A percentile compares a stretch with the other conserved stretches of the same genome.
phyloP scores from a whole-genome alignment of 176 grass and related monocot species.

The Paspalum notatum region DNA sequence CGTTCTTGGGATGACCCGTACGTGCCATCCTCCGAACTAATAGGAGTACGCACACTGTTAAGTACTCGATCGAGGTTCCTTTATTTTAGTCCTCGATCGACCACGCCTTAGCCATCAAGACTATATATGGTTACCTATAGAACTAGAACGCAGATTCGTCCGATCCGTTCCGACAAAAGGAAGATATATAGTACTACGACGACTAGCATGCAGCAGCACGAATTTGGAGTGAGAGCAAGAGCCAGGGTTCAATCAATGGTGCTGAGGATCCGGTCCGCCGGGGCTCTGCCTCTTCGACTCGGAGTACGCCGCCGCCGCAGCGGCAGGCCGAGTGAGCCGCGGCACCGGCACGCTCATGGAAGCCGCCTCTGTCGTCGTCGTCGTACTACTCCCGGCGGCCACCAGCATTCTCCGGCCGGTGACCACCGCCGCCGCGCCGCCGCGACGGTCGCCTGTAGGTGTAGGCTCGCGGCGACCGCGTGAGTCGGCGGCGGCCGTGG shows the following conservation, averaged over 20 bases:
- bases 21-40: too few species aligned
- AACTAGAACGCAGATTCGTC: too few species aligned
- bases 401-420: slow-evolving; percentile 39
- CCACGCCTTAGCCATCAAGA: too few species aligned
- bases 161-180: too few species aligned
- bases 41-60: too few species aligned
- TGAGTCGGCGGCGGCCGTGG: background rate
- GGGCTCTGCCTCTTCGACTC: slow-evolving; percentile 66
- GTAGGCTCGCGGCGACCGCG: background rate
- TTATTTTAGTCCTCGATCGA: too few species aligned
- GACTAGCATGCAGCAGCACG: too few species aligned
- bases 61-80: too few species aligned
- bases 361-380: background rate
- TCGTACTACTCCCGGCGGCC: background rate
- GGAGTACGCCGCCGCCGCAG: background rate
- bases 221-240: too few species aligned
- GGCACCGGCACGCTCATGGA: background rate
- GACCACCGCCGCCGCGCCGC: background rate
- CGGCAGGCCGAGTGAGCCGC: background rate
- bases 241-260: slow-evolving; percentile 38
- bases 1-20: too few species aligned
- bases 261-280: slow-evolving; percentile 63
- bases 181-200: too few species aligned
- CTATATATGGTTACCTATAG: too few species aligned
- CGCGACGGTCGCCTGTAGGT: background rate